These are phyloP conservation scores for Venturia nashicola DNA, from an alignment of 2,329 filamentous ascomycete genomes.

Conservation along the genomic window DNA sequence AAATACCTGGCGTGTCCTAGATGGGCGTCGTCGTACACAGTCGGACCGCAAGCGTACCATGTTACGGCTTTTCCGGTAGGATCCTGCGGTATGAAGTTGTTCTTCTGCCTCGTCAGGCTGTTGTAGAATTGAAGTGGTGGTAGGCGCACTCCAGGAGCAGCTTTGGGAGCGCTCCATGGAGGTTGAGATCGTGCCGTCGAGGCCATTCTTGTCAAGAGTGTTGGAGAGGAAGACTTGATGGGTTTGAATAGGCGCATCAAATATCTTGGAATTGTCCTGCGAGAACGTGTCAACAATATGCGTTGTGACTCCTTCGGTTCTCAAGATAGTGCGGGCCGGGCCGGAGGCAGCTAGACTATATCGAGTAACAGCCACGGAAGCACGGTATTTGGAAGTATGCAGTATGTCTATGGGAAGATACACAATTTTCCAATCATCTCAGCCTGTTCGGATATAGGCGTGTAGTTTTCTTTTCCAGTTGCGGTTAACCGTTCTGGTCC, in stretches of 20 bases:
- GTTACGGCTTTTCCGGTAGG: slow-evolving; percentile 54
- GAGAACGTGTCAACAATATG: not conserved
- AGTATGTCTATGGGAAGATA: too few relatives aligned
- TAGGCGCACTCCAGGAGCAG: slow-evolving; percentile 19
- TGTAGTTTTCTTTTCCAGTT: too few relatives aligned
- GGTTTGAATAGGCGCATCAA: not conserved
- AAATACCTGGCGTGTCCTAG: slow-evolving; percentile 61
- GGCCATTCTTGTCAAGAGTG: slow-evolving; percentile 1
- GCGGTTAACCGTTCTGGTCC: too few relatives aligned
- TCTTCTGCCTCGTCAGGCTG: slow-evolving; percentile 63
- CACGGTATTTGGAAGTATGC: not conserved
- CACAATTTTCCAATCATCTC: too few relatives aligned
- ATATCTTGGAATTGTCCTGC: not conserved
- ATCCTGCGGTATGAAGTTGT: slow-evolving; percentile 62
- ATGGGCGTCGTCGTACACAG: slow-evolving; percentile 67
- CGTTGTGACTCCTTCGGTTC: not conserved
- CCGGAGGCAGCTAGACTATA: not conserved
- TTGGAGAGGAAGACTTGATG: not conserved
- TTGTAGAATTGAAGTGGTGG: slow-evolving; percentile 66
- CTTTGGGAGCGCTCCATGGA: slow-evolving; percentile 23
- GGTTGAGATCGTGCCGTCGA: slow-evolving; percentile 22
- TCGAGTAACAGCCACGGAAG: not conserved
- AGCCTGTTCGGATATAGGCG: too few relatives aligned
- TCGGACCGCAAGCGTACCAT: slow-evolving; percentile 87
- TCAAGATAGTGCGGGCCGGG: not conserved